Base-by-base conservation (phyloP, 2,329 filamentous ascomycete species). In the Penicillium sp. region DNA sequence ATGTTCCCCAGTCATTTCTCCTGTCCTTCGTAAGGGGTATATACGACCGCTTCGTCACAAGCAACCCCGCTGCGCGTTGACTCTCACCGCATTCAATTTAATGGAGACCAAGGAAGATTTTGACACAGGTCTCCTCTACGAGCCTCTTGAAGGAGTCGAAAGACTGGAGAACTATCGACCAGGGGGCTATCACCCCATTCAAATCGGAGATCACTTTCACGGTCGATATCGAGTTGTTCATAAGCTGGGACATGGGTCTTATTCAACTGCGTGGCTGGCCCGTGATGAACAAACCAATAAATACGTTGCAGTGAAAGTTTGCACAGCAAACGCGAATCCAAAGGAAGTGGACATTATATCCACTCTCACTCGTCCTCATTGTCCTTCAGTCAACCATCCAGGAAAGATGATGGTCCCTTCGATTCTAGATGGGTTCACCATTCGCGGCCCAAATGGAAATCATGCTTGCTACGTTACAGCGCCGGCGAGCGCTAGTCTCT, bases 231-330 rank as follows among this genome's bases (percentile, higher is more conserved):
- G 59, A 7, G 50, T 71, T 7, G 47, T 69, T 6, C 62, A 68
- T 3, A 71, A 72, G 47, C 59, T 71, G 3, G 65, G 68, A 1
- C 64, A 64, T 45, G 66, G 67, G 16, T 50, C 57, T 3, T 65
- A 57, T 36, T 71, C 64, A 7, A 70, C 54, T 1, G 51, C 39
- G 8, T 58, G 58, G 60, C 50, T 64, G 26, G 54, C 57, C 27
- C 46, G 40, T 25, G 57, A 63, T 44, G 40, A 54, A 34, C 34
- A 14, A 46, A 31, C 16, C 5, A 43, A 45, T 10, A 43, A 21
- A 49, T 56, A 58, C 30, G 50, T 62, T 20, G 57, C 59, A 7
- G 11, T 61, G 1, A 63, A 59, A 45, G 36, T 62, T n/a, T 54
- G 42, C 28, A 58, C 40, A 2, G 53, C 51, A 25, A 41, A 51